Conservation (phyloP, 164 flowering plant genomes). For the Aristolochia contorta region DNA sequence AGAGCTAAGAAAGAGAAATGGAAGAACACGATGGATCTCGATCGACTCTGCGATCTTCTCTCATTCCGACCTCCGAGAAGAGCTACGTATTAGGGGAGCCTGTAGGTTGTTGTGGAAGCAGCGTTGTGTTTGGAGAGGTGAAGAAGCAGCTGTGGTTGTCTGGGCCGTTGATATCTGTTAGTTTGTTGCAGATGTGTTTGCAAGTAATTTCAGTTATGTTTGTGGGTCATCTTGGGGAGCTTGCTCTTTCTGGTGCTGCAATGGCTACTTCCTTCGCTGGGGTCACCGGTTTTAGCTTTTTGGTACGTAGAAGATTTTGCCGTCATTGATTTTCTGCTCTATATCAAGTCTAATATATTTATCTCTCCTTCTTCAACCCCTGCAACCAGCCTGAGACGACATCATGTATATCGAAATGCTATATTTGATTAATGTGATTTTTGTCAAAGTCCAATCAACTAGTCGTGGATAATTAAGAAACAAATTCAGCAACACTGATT, state of each 20-base stretch:
- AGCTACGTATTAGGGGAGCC: not conserved
- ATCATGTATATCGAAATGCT: too few relatives aligned
- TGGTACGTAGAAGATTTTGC: conserved; percentile 26
- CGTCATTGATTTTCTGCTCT: not conserved
- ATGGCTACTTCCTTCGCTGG: conserved; percentile 68
- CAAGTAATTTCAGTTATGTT: conserved; percentile 64
- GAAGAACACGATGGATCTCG: too few relatives aligned
- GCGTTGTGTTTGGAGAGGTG: conserved; percentile 32
- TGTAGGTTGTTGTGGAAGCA: not conserved
- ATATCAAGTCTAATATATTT: not conserved
- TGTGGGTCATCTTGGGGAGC: conserved; percentile 71
- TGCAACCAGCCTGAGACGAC: too few relatives aligned
- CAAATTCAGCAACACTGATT: too few relatives aligned
- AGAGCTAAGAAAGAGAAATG: too few relatives aligned
- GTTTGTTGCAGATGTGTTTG: conserved; percentile 29
- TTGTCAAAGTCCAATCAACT: too few relatives aligned
- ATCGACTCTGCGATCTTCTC: too few relatives aligned
- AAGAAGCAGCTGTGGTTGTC: conserved; percentile 58
- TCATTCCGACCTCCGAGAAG: too few relatives aligned
- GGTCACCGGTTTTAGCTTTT: conserved; percentile 62
- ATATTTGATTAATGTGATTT: too few relatives aligned
- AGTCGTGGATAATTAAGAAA: too few relatives aligned
- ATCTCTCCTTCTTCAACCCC: too few relatives aligned
- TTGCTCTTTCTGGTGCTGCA: conserved; percentile 64
- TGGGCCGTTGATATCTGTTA: conserved; percentile 45